Evolutionary conservation across 2,329 filamentous ascomycete genomes (phyloP).

Genomic region (Aspergillus pseudoterreus): DNA sequence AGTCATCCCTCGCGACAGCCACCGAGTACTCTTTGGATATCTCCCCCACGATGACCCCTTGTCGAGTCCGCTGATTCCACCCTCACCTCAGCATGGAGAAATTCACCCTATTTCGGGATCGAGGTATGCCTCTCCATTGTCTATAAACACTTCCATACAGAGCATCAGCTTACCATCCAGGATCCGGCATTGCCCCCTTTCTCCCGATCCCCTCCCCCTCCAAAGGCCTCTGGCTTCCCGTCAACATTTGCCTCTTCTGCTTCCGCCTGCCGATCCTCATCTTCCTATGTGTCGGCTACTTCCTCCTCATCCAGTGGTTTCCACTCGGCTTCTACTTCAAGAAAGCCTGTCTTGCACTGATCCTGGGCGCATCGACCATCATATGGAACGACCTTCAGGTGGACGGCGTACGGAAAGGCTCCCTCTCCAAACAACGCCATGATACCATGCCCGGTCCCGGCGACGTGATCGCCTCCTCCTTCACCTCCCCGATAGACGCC

Average conservation of each 20-base stretch:
- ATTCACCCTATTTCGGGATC: constrained; percentile 87
- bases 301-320: constrained; percentile 77
- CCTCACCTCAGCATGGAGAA: constrained; percentile 70
- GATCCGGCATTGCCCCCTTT: constrained; percentile 94
- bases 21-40: not conserved
- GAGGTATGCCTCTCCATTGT: constrained; percentile 54
- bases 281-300: constrained; percentile 65
- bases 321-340: constrained; percentile 66
- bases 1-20: not conserved
- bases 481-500: constrained; percentile 88
- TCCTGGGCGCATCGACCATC: constrained; percentile 84
- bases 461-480: constrained; percentile 82
- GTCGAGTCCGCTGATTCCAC: constrained; percentile 2
- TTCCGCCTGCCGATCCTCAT: constrained; percentile 77
- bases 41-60: constrained; percentile 5
- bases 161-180: constrained; percentile 44
- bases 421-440: constrained; percentile 68
- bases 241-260: constrained; percentile 71
- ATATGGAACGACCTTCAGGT: constrained; percentile 99
- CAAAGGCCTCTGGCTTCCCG: constrained; percentile 58
- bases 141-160: not conserved
- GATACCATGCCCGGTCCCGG: constrained; percentile 73
- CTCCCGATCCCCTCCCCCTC: constrained; percentile 71
- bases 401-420: constrained; percentile 91
- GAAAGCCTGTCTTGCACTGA: constrained; percentile 82